Evolutionary conservation across 371 early-diverging fungal species (phyloP).

Genomic region (Rhizopus delemar): DNA sequence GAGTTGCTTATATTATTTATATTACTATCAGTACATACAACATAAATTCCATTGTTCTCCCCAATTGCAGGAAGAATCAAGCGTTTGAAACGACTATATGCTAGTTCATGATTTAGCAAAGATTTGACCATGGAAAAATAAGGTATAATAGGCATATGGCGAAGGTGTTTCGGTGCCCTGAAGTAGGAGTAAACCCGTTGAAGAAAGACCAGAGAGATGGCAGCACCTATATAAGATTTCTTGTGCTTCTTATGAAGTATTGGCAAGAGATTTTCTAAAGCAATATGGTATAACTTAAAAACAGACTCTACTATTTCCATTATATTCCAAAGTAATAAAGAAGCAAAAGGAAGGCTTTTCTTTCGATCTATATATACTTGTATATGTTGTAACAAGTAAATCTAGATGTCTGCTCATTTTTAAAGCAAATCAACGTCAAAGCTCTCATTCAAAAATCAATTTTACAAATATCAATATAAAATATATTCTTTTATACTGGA

Average conservation of each 20-base stretch:
- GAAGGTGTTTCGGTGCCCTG: constrained; percentile 7
- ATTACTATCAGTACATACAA: not conserved
- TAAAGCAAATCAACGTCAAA: too few relatives aligned
- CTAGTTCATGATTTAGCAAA: not conserved
- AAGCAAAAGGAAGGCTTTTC: too few relatives aligned
- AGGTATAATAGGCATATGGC: constrained; percentile 2
- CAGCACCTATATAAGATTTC: constrained; percentile 6
- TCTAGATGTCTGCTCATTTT: too few relatives aligned
- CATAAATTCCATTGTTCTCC: not conserved
- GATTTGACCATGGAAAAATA: not conserved
- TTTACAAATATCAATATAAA: too few relatives aligned
- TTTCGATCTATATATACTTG: too few relatives aligned
- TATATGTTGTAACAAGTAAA: too few relatives aligned
- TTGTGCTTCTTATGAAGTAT: not conserved
- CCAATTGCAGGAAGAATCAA: not conserved
- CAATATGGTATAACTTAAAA: not conserved
- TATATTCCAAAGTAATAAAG: too few relatives aligned
- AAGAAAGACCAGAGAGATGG: not conserved
- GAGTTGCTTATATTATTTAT: not conserved
- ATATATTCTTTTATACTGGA: too few relatives aligned
- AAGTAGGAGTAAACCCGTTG: not conserved
- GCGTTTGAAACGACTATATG: not conserved
- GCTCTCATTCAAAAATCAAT: too few relatives aligned
- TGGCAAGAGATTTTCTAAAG: not conserved
- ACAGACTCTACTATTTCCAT: not conserved